Base-by-base conservation (phyloP, 768 basidiomycete genomes). In the Pleurotus platypus region DNA sequence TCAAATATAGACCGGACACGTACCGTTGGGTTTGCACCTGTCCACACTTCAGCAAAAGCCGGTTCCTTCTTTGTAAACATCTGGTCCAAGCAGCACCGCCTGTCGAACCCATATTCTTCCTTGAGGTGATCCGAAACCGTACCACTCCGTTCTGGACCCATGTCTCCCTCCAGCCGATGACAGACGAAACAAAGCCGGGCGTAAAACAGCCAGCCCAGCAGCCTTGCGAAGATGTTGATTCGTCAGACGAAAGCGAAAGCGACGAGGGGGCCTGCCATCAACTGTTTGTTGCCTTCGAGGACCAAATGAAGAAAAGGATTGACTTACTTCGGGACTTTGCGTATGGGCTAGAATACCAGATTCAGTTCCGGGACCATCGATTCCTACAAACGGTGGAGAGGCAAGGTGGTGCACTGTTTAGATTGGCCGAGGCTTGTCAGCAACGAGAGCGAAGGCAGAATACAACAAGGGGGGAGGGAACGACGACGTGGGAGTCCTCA, bases 31-130 rank as follows among this genome's bases (percentile, higher is more conserved):
- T 64, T 1, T 69, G 67, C 35, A 66, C 62, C 46, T 69, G 67
- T 46, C 69, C 67, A 11, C 50, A 43, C n/a, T 56, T 69, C 18
- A 39, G 39, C 5, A 60, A 46, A 16, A 64, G 63, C 57, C 61
- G 64, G 1, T 70, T 69, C 45, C 59, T 70, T 0, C 12, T 70
- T 49, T 70, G 68, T 62, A 70, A 70, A 56, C 67, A 68, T 46
- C 46, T 64, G 39, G 64, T 70, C 0, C 68, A 69, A 45, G 27
- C 43, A 5, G 26, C 66, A 8, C 37, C 67, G 5, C 51, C 57
- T 1, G 67, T 69, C 5, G 60, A 57, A 22, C 60, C 66, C 5
- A 39, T 61, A 11, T 67, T 67, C 61, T 67, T 67, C 53, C 59
- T 63, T 12, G 58, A 67, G 49, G 66, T 61, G 4, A 56, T 45